These are phyloP conservation scores for Aphanoascus verrucosus DNA, from an alignment of 2,329 filamentous ascomycete species.

Conservation along the genomic window DNA sequence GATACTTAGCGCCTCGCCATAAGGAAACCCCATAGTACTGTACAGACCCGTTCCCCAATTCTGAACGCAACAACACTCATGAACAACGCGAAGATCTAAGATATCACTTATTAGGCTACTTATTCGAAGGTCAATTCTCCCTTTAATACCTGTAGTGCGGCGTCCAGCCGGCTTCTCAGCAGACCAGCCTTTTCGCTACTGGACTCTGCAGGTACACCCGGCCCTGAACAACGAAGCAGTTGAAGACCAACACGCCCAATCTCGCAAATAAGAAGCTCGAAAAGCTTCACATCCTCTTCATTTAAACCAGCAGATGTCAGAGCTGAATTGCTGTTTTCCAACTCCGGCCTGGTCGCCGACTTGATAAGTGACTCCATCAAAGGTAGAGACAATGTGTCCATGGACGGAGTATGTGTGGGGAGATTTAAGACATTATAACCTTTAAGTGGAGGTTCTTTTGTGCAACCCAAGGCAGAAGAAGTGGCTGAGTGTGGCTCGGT, in stretches of 20 bases:
- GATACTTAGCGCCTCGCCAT: no score
- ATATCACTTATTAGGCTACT: no score
- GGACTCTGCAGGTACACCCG: slow-evolving; percentile 37
- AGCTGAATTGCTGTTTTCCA: not conserved
- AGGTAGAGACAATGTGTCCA: not conserved
- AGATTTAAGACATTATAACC: not conserved
- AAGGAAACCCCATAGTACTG: no score
- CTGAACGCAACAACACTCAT: no score
- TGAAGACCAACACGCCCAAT: slow-evolving; percentile 41
- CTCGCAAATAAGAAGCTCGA: slow-evolving; percentile 45
- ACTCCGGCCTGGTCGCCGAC: not conserved
- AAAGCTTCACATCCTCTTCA: slow-evolving; percentile 41
- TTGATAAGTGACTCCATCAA: slow-evolving; percentile 10
- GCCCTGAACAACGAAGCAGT: slow-evolving; percentile 40
- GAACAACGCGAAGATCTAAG: slow-evolving; percentile 14
- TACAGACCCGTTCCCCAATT: no score
- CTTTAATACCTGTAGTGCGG: slow-evolving; percentile 62
- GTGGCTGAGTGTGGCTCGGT: no score
- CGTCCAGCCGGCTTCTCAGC: slow-evolving; percentile 61
- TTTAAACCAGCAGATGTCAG: not conserved
- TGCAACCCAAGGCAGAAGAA: no score
- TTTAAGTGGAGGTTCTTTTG: no score
- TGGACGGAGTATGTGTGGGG: not conserved
- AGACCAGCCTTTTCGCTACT: slow-evolving; percentile 48
- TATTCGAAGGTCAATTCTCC: no score